These are phyloP conservation scores for Hypoxylon lienhwacheense DNA, from an alignment of 495 filamentous ascomycete genomes.

Conservation along the genomic window DNA sequence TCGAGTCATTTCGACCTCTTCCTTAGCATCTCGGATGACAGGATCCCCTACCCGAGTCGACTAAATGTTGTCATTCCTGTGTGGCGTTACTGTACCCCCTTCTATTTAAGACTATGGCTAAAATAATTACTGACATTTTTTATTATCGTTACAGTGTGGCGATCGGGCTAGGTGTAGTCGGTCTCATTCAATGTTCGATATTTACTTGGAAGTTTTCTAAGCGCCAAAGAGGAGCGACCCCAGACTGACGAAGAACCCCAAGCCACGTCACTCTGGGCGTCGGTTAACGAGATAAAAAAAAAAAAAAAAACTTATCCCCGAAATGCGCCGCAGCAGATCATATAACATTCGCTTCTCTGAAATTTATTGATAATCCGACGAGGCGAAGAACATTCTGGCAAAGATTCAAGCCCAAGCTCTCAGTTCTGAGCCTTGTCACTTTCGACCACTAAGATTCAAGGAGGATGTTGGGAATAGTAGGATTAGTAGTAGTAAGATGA, in stretches of 20 bases:
- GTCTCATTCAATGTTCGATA: constrained; percentile 28
- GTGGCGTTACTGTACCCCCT: too few relatives aligned
- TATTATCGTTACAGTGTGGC: constrained; percentile 19
- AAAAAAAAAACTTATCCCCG: background rate
- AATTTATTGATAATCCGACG: constrained; percentile 9
- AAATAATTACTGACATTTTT: constrained; percentile 6
- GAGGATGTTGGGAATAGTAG: too few relatives aligned
- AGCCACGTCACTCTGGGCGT: background rate
- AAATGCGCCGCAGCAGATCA: background rate
- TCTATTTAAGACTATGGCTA: too few relatives aligned
- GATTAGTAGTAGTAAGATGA: constrained; percentile 5
- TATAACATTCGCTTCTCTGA: background rate
- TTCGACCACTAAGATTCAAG: background rate
- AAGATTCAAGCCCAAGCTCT: background rate
- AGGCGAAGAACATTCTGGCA: background rate
- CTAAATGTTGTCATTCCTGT: background rate
- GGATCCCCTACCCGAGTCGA: background rate
- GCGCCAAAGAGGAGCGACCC: constrained; percentile 4
- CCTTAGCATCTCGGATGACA: background rate
- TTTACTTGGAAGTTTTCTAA: constrained; percentile 38
- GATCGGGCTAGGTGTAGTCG: constrained; percentile 31
- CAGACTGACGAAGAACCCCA: background rate
- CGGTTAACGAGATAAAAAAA: background rate
- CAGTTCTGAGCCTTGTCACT: background rate
- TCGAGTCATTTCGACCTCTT: background rate